Evolutionary conservation across 805 yeast species (phyloP), one percentile per base, ranked within the genome.

Genomic region (Starmera amethionina): DNA sequence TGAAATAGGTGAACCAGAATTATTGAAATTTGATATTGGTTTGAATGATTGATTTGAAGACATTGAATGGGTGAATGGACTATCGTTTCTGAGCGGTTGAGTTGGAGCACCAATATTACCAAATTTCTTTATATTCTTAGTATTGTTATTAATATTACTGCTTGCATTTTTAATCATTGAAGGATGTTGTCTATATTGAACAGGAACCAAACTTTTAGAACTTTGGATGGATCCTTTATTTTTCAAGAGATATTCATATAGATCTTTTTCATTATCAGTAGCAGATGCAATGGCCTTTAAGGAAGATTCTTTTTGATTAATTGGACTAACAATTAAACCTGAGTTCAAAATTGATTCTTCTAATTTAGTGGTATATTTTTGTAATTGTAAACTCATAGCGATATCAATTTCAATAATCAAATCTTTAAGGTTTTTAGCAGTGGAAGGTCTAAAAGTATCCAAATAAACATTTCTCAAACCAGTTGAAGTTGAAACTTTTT

Each of bases 321-420:
- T 63, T 3, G 97, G 97, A 37, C 82, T 66, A 5, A 93, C 70
- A 44, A 83, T 77, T 33, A 88, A 82, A 25, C 97, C 97, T 15
- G 84, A 72, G 53, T 89, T 88, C 64, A 93, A 73, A 14, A 85
- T 72, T 42, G 84, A 70, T 16, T 86, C 84, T 62, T 90, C 97
- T 39, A 79, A 75, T 71, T 86, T 82, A 28, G 90, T 84, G 4
- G 97, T 81, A 59, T 82, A 90, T 55, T 88, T 87, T 51, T 85
- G 90, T 41, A 93, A 66, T 60, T 90, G 96, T 39, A 89, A 76
- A 45, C 86, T 77, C 70, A 90, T 66, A 9, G 97, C 97, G 37
- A 86, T 77, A 60, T 93, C 97, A 55, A 86, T 72, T 60, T 90
- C 97, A 46, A 89, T 66, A 42, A 88, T 79, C 46, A 87, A 66